Conservation (phyloP, 2,329 filamentous ascomycete species). For the Kalaharituber pfeilii region DNA sequence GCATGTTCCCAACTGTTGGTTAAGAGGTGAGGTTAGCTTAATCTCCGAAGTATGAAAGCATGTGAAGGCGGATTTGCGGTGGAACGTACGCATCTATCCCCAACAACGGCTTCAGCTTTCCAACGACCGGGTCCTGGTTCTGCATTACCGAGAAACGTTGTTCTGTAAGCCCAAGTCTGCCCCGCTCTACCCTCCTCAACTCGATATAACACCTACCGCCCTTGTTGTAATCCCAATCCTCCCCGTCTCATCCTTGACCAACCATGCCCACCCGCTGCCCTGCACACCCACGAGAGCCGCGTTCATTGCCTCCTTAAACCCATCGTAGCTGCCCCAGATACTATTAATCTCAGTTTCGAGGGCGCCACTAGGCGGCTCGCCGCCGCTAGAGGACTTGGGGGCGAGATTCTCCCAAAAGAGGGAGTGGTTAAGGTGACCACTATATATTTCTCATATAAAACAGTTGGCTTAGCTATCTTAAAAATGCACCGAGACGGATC, state of each 20-base stretch:
- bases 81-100: slow-evolving; percentile 91
- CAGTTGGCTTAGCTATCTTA: background rate
- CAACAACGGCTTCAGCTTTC: slow-evolving; percentile 63
- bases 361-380: slow-evolving; percentile 37
- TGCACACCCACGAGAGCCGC: slow-evolving; percentile 42
- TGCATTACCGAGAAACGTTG: too few relatives aligned
- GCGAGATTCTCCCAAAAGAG: slow-evolving; percentile 55
- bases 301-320: slow-evolving; percentile 42
- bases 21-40: too few relatives aligned
- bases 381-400: slow-evolving; percentile 48
- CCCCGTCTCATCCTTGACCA: slow-evolving; percentile 40
- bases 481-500: background rate
- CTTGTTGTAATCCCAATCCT: slow-evolving; percentile 49
- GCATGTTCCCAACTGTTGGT: slow-evolving; percentile 96
- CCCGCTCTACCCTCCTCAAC: too few relatives aligned
- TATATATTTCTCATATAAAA: slow-evolving; percentile 9
- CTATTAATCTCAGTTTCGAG: slow-evolving; percentile 28
- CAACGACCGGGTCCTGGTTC: slow-evolving; percentile 80
- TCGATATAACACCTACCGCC: slow-evolving; percentile 33
- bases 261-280: slow-evolving; percentile 42
- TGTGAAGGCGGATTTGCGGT: too few relatives aligned
- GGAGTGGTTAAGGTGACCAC: slow-evolving; percentile 49
- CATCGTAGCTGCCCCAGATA: slow-evolving; percentile 36
- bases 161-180: too few relatives aligned
- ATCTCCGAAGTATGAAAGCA: too few relatives aligned